Base-by-base conservation (phyloP, 2,329 filamentous ascomycete genomes). In the Lachnellula occidentalis region DNA sequence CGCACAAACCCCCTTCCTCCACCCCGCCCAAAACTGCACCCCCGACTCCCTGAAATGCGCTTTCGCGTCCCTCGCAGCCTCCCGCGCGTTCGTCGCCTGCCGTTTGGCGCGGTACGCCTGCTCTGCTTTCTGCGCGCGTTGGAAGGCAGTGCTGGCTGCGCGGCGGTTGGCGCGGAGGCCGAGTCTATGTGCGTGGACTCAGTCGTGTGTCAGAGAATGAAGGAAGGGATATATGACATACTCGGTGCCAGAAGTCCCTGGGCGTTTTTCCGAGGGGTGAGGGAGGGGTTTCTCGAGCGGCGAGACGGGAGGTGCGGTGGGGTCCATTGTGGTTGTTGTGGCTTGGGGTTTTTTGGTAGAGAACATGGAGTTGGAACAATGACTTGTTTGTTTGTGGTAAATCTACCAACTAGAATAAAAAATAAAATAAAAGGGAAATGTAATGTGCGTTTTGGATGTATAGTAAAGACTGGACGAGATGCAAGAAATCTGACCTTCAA, bases 61-160 rank as follows among this genome's bases (percentile, higher is more conserved):
- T 45, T 61, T 66, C 1, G 61, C 64, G 14, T 55, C 53, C 17
- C 53, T 39, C 24, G 54, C 52, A 31, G 65, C 61, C 3, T 55
- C 45, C 4, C 59, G 51, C 0, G 60, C 63, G 31, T 51, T 52
- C 1, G 47, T 62, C 3, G 64, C 62, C 47, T 61, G 61, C 5
- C 58, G 55, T 21, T 60, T 57, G 11, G 63, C 62, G 15, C 61
- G 56, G 49, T 64, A 65, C 12, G 56, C 57, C 41, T 62, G 57
- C 43, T 66, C 64, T 19, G 62, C 63, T 48, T 57, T 42, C 19
- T 60, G 61, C 11, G 64, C 62, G 7, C 58, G 53, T 14, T 61
- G 54, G 53, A 59, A 64, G 5, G 64, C 58, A 5, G 53, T 56
- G 12, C 52, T 55, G 27, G 64, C 60, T 34, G 61, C 64, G 48